These are phyloP conservation scores for Mortierella hygrophila DNA, from an alignment of 192 early-diverging fungal species.

Conservation along the genomic window DNA sequence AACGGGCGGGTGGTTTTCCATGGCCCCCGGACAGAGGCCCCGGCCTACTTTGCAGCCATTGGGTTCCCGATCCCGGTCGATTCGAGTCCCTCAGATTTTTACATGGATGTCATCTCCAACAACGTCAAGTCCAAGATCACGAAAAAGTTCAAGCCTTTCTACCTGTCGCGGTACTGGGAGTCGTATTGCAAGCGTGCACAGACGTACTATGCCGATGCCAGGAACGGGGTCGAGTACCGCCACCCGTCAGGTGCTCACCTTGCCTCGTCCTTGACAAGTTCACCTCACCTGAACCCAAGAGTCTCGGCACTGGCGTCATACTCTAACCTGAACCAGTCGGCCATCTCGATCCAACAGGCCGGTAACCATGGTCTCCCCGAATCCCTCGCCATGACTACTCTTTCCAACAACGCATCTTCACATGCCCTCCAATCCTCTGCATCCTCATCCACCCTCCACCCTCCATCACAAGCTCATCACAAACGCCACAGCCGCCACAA, in stretches of 20 bases:
- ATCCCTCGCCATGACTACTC: conserved; percentile 18
- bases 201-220: conserved; percentile 1
- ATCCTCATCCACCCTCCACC: neutral
- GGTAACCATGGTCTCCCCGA: neutral
- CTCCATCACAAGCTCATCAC: neutral
- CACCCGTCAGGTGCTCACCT: conserved; percentile 31
- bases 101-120: conserved; percentile 73
- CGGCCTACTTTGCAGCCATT: conserved; percentile 61
- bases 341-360: conserved; percentile 12
- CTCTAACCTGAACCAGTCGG: conserved; percentile 21
- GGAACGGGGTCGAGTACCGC: neutral
- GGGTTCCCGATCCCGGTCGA: conserved; percentile 54
- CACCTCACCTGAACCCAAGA: conserved; percentile 24
- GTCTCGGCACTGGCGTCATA: neutral
- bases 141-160: conserved; percentile 36
- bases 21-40: conserved; percentile 63
- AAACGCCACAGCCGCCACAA: conserved; percentile 22
- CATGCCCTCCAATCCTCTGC: neutral
- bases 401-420: neutral
- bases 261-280: conserved; percentile 25
- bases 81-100: conserved; percentile 64
- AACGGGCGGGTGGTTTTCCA: conserved; percentile 73
- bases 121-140: conserved; percentile 45
- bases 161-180: conserved; percentile 64
- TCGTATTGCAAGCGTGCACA: conserved; percentile 31